Evolutionary conservation across 805 yeast genomes (phyloP), one percentile per base, ranked within the genome.

Genomic region (Metschnikowia orientalis): DNA sequence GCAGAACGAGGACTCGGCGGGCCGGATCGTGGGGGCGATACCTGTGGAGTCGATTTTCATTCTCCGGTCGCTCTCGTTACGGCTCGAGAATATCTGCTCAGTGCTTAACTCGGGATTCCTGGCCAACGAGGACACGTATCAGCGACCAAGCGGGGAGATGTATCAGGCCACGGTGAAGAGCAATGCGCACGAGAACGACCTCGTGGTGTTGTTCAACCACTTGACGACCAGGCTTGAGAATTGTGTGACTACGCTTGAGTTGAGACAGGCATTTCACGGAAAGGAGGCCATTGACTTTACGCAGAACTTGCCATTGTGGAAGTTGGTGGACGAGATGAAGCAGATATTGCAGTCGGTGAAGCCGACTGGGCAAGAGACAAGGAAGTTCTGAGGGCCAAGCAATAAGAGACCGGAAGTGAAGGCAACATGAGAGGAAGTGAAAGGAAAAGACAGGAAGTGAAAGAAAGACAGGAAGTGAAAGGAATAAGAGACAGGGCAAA

Each of bases 181-280:
- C 13, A 43, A 41, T n/a, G 51, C 55, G 35, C 50, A 53, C 17
- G 54, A 51, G 12, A 44, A 44, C 6, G 87, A 80, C 25, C 51
- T 79, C 23, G 54, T 77, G 24, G 62, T 70, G 4, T 64, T 80
- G 26, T 60, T 83, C 40, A 86, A 80, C 37, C 82, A 78, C 43
- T 58, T 80, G 17, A 73, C 81, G 9, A 75, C 88, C 0, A 68
- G 94, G 53, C 63, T 84, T 23, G 95, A 85, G 50, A 70, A 75
- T 33, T 65, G 75, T 38, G 73, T 75, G 10, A 54, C 61, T 7
- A 42, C 53, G 2, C 40, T 66, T 12, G 53, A 50, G 30, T 33
- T 65, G 34, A 48, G 71, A 27, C 69, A 64, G 35, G 24, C 40
- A 12, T 32, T 37, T 18, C 39, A 38, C 18, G 64, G 65, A 0